Conservation (phyloP, 345 rosid genomes). For the Combretum micranthum region DNA sequence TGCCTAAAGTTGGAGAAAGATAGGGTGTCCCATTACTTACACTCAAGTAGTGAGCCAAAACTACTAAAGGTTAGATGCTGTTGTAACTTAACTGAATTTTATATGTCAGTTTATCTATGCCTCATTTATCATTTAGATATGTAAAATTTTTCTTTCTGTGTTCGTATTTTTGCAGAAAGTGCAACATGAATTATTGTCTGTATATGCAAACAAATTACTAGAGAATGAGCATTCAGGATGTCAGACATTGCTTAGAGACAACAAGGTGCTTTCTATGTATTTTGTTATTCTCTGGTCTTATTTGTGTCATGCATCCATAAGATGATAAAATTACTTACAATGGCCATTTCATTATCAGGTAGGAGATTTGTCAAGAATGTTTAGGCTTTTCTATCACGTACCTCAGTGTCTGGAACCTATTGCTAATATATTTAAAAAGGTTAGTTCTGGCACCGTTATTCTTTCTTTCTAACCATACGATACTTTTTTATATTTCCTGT, state of each 20-base stretch:
- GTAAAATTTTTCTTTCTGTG: neutral
- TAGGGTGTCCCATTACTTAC: constrained; percentile 83
- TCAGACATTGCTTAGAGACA: constrained; percentile 77
- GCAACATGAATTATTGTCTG: constrained; percentile 74
- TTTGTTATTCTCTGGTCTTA: neutral
- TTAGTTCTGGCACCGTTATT: constrained; percentile 8
- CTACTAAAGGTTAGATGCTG: constrained; percentile 74
- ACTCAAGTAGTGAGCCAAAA: constrained; percentile 79
- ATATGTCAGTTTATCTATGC: neutral
- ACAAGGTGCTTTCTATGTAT: constrained; percentile 46
- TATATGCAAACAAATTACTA: constrained; percentile 55
- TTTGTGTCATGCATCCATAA: neutral
- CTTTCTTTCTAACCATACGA: constrained; percentile 1
- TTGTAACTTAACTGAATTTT: neutral
- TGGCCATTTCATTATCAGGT: constrained; percentile 33
- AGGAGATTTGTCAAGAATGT: constrained; percentile 95
- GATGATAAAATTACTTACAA: neutral
- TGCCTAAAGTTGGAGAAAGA: constrained; percentile 89
- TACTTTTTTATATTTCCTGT: neutral
- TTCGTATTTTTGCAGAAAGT: constrained; percentile 51
- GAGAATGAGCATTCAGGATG: constrained; percentile 95
- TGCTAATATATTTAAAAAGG: constrained; percentile 86
- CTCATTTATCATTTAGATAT: neutral
- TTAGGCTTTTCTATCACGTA: constrained; percentile 76
- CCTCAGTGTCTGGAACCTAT: constrained; percentile 75